Evolutionary conservation across 2,329 filamentous ascomycete species (phyloP), one percentile per base, ranked within the genome.

Genomic region (Aspergillus quadrilineatus): DNA sequence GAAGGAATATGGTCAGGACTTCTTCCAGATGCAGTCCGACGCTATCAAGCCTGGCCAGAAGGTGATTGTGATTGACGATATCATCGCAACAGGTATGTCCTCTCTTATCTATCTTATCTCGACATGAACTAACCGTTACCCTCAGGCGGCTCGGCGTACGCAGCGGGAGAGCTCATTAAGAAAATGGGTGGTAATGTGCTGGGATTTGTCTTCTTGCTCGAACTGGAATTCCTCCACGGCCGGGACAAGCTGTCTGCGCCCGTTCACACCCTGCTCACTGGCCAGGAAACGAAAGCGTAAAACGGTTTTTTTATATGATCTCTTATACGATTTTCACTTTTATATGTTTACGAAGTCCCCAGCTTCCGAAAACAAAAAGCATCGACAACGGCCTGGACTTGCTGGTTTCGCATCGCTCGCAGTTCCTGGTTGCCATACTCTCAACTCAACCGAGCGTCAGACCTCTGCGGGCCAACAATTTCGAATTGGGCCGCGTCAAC

Each of bases 1-100:
- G 77, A 99, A 99, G 83, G 94, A 99, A 77, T 99, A 99, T 71
- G 94, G 94, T 62, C 83, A 87, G 76, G 94, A 99, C 75, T 88
- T 88, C 73, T 97, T 99, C 80, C 90, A 97, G 82, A 95, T 99
- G 81, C 94, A 99, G 80, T 80, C 84, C 64, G 92, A 89, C 75
- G 88, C 88, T 44, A 87, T 99, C 69, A 87, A 89, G 78, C 82
- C 85, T 50, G 92, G 92, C 36, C 90, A 96, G 79, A 92, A 88
- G 75, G 93, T 96, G 56, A 80, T 99, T 60, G 84, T 99, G 63
- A 92, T 99, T 32, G 94, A 99, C 75, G 94, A 99, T 74, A 96
- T 99, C 71, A 97, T 99, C 79, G 94, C 94, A 56, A 99, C 94
- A 63, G 93, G 93, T 96, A 81, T 75, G 88, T 56, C 39, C 42